Conservation (phyloP, 768 basidiomycete species). For the Termitomyces sp. region DNA sequence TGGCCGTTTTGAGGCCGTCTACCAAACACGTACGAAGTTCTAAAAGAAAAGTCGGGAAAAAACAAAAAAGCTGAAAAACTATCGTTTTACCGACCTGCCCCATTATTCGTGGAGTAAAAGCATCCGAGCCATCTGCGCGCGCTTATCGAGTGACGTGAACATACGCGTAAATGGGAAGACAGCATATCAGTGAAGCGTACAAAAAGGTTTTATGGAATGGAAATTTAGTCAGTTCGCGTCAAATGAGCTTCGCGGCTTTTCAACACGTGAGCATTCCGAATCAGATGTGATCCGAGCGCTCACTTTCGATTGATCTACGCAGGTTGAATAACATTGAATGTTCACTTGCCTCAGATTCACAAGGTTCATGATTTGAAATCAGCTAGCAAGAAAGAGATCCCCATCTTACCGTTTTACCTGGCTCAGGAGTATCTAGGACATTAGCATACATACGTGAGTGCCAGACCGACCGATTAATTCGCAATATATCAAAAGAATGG, state of each 20-base stretch:
- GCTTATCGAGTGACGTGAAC: not conserved
- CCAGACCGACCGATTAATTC: not conserved
- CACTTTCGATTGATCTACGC: too few relatives aligned
- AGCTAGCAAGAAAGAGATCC: not conserved
- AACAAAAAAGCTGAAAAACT: not conserved
- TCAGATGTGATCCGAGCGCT: too few relatives aligned
- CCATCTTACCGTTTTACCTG: not conserved
- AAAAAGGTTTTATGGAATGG: not conserved
- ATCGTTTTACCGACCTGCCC: constrained; percentile 2
- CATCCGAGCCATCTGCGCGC: not conserved
- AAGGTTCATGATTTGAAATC: not conserved
- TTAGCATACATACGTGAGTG: not conserved
- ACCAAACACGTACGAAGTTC: constrained; percentile 50
- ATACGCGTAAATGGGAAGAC: not conserved
- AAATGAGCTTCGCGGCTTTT: too few relatives aligned
- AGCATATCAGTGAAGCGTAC: not conserved
- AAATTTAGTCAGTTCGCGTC: not conserved
- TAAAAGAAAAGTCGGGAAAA: constrained; percentile 13
- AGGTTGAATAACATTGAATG: too few relatives aligned
- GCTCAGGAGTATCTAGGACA: too few relatives aligned
- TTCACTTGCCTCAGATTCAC: too few relatives aligned
- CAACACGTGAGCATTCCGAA: too few relatives aligned
- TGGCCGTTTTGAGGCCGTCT: constrained; percentile 52
- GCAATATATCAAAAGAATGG: not conserved
- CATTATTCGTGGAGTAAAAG: constrained; percentile 5